Conservation (phyloP, 805 yeast genomes). For the Candida succiphila region DNA sequence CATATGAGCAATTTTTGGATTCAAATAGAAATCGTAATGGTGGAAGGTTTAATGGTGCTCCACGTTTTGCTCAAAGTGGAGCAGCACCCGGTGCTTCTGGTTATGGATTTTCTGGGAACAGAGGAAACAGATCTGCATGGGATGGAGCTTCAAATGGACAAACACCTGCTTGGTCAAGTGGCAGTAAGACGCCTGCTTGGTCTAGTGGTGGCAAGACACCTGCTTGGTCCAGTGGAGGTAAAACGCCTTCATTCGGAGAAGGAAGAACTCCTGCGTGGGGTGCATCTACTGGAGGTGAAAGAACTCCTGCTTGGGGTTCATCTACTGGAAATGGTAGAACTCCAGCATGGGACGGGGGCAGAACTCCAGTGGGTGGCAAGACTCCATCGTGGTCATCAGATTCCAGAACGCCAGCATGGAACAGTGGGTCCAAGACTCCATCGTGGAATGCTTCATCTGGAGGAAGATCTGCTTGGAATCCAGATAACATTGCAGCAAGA, state of each 20-base stretch:
- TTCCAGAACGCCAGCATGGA: slow-evolving; percentile 49
- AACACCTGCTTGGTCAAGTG: slow-evolving; percentile 13
- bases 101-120: too few relatives aligned
- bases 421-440: slow-evolving; percentile 35
- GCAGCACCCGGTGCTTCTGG: slow-evolving; percentile 10
- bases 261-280: slow-evolving; percentile 40
- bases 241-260: slow-evolving; percentile 41
- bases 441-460: slow-evolving; percentile 38
- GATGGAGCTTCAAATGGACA: slow-evolving; percentile 26
- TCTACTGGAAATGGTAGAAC: slow-evolving; percentile 14
- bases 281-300: slow-evolving; percentile 19
- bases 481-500: slow-evolving; percentile 25
- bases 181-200: slow-evolving; percentile 41
- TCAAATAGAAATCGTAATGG: slow-evolving; percentile 26
- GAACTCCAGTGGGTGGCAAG: slow-evolving; percentile 15
- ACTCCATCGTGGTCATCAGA: slow-evolving; percentile 26
- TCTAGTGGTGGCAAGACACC: slow-evolving; percentile 27
- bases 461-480: slow-evolving; percentile 33
- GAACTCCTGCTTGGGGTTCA: slow-evolving; percentile 31
- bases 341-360: slow-evolving; percentile 27
- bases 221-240: slow-evolving; percentile 28
- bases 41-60: slow-evolving; percentile 5
- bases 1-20: slow-evolving; percentile 70
- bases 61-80: slow-evolving; percentile 10
- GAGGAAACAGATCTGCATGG: slow-evolving; percentile 15